Evolutionary conservation across 139 green algal species (phyloP), one percentile per base, ranked within the genome.

Genomic region (Chlorokybus atmophyticus): DNA sequence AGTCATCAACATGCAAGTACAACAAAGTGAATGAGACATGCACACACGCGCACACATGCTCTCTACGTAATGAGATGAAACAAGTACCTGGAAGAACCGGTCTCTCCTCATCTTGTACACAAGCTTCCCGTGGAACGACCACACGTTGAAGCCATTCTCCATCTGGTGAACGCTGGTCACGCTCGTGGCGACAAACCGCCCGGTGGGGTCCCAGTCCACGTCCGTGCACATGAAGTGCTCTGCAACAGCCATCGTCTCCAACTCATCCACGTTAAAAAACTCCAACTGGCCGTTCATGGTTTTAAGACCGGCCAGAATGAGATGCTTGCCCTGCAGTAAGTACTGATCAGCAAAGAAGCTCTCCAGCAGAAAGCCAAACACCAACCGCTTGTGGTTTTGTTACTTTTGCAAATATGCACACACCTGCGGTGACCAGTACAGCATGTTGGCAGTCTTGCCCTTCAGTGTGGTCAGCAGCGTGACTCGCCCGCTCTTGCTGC

Each of bases 151-250:
- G 4, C 91, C 91, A 73, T 97, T 95, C 75, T 98, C 91, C 86
- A 95, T 97, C 56, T 92, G 81, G 57, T 96, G 82, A 14, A 85
- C 63, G 40, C 66, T 68, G 21, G 81, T 87, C 6, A 97, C 89
- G 7, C 62, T 63, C 17, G 89, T 95, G 10, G 84, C 81, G 30
- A 96, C 78, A 67, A 90, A 98, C 49, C 71, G 40, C 4, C 80
- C 86, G 0, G 87, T 94, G 57, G 87, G 85, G 74, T 95, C 87
- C 89, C 88, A 96, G 14, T 85, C 75, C 10, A 94, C 73, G 51
- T 95, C 83, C 25, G 86, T 95, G 57, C 72, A 79, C 87, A 96
- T 94, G 74, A 95, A 97, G 82, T 98, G 91, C 76, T 96, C 88
- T 8, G 66, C 75, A 4, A 62, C 74, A 25, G 83, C 71, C 73